Percentiles rank a stretch among this genome's conserved stretches.
phyloP scores from a whole-genome alignment of 148 eudicot species.

The Fagopyrum tataricum region DNA sequence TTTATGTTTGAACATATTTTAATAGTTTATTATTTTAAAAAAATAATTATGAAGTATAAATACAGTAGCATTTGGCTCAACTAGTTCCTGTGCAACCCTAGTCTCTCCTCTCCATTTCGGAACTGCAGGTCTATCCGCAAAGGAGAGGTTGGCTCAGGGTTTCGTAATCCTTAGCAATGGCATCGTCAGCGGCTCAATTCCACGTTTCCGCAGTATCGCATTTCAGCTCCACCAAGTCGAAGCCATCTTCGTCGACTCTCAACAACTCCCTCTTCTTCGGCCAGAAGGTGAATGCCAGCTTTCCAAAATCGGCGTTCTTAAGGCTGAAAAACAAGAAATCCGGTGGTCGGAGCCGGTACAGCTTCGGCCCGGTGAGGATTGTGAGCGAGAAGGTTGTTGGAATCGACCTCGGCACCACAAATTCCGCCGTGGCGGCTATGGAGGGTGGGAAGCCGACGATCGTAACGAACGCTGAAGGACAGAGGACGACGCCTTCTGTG shows the following conservation, averaged over 20 bases:
- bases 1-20: too few species aligned
- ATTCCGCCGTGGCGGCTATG: conserved; percentile 77
- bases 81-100: background rate
- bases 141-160: background rate
- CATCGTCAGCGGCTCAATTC: conserved; percentile 10
- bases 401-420: conserved; percentile 71
- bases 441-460: conserved; percentile 70
- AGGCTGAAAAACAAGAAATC: background rate
- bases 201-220: background rate
- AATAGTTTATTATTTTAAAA: too few species aligned
- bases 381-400: conserved; percentile 68
- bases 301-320: conserved; percentile 10
- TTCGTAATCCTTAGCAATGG: conserved; percentile 3
- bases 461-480: conserved; percentile 47
- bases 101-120: background rate
- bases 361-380: conserved; percentile 39
- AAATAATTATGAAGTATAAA: background rate
- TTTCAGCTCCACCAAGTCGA: conserved; percentile 4
- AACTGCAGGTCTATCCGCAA: background rate
- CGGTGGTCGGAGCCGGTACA: conserved; percentile 23
- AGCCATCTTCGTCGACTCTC: background rate
- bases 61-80: background rate
- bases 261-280: conserved; percentile 14
- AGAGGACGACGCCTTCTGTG: conserved; percentile 45
- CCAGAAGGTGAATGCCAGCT: conserved; percentile 1